Conservation (phyloP, 73 alveolate species). For the Halteria grandinella region DNA sequence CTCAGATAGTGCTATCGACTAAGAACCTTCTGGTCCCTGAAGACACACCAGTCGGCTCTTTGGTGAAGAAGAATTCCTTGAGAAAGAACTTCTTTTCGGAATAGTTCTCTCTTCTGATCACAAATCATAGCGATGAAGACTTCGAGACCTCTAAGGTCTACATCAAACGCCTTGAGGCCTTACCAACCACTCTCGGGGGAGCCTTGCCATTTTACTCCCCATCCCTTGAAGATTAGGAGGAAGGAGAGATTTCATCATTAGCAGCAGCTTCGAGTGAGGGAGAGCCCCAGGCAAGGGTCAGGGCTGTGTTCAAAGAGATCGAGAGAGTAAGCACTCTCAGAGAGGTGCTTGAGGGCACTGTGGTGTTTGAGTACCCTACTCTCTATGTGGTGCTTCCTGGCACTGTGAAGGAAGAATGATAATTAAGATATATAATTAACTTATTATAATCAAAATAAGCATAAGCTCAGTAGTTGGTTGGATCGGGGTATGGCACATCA, state of each 20-base stretch:
- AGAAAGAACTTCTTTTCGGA: neutral
- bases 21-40: conserved; percentile 8
- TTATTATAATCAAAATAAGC: neutral
- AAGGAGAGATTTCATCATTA: neutral
- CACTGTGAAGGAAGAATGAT: too few species aligned
- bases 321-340: neutral
- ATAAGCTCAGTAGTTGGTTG: conserved; percentile 29
- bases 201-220: too few species aligned
- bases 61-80: neutral
- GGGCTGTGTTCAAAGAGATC: conserved; percentile 4
- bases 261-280: neutral
- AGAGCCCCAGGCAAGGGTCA: neutral
- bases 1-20: conserved; percentile 3
- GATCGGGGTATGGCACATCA: conserved; percentile 71
- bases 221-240: neutral
- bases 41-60: neutral
- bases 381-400: too few species aligned
- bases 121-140: neutral
- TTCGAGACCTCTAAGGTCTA: neutral
- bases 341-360: conserved; percentile 15
- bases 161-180: conserved; percentile 10
- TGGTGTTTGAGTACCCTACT: conserved; percentile 35
- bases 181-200: too few species aligned
- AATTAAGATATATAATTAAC: neutral
- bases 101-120: conserved; percentile 2